A percentile compares a stretch with the other conserved stretches of the same genome.
These are phyloP conservation scores for Striga asiatica DNA, from an alignment of 257 asterid genomes.

Conservation along the genomic window DNA sequence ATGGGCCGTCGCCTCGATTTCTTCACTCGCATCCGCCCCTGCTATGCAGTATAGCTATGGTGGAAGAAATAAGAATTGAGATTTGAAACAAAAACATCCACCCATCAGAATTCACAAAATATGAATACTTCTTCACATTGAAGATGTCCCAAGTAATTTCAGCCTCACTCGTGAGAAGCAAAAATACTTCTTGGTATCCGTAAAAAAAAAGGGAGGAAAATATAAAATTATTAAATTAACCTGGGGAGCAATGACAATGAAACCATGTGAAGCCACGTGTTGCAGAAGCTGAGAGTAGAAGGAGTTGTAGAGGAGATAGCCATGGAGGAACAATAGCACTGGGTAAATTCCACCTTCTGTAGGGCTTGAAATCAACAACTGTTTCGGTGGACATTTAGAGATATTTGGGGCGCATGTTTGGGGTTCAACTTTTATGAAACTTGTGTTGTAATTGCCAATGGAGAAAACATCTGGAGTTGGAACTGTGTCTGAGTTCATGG, in stretches of 20 bases:
- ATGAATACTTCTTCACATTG: neutral
- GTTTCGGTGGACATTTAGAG: conserved; percentile 51
- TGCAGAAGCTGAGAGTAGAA: conserved; percentile 78
- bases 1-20: conserved; percentile 42
- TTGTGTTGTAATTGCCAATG: conserved; percentile 29
- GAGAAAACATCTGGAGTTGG: conserved; percentile 27
- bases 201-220: neutral
- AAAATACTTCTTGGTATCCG: neutral
- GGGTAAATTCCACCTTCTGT: conserved; percentile 47
- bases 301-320: conserved; percentile 66
- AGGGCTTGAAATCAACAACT: conserved; percentile 53
- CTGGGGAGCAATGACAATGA: conserved; percentile 83
- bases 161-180: neutral
- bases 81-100: neutral
- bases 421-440: conserved; percentile 27
- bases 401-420: conserved; percentile 4
- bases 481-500: conserved; percentile 28
- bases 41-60: conserved; percentile 48
- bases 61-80: neutral
- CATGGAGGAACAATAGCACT: conserved; percentile 65
- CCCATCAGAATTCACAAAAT: neutral
- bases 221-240: conserved; percentile 18
- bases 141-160: too few species aligned
- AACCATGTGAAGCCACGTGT: conserved; percentile 78
- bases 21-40: conserved; percentile 60